A percentile compares a stretch with the other conserved stretches of the same genome.
These are phyloP conservation scores for Penicillium sp. DNA, from an alignment of 2,329 filamentous ascomycete species.

Conservation along the genomic window DNA sequence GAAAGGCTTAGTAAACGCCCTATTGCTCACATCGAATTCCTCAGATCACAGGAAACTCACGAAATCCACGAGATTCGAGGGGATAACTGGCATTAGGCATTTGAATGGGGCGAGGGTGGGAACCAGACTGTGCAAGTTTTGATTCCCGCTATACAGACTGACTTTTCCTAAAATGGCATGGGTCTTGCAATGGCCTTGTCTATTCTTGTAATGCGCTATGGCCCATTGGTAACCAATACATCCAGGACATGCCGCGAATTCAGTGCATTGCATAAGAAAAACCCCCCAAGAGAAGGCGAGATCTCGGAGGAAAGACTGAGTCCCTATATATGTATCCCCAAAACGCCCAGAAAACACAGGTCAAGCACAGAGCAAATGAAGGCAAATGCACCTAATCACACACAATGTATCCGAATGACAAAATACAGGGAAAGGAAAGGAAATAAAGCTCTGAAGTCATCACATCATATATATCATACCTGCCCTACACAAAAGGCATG, in stretches of 20 bases:
- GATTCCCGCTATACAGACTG: neutral
- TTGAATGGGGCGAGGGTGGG: neutral
- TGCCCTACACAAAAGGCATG: neutral
- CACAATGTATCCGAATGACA: neutral
- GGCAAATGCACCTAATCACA: neutral
- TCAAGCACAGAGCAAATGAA: neutral
- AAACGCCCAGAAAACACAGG: neutral
- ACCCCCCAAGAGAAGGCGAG: neutral
- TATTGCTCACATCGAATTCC: neutral
- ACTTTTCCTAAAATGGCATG: neutral
- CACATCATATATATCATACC: slow-evolving; percentile 7
- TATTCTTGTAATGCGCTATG: slow-evolving; percentile 1
- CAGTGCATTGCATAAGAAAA: neutral
- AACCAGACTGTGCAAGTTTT: neutral
- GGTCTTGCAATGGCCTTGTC: neutral
- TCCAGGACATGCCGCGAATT: neutral
- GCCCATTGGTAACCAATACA: neutral
- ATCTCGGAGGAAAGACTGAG: neutral
- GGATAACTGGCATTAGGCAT: neutral
- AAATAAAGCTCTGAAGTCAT: neutral
- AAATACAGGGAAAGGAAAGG: neutral
- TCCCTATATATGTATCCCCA: neutral
- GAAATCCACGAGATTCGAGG: neutral
- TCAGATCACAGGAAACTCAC: neutral
- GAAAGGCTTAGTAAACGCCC: neutral